Percentiles rank a stretch among this genome's conserved stretches.
Evolutionary conservation across 306 rosid species (phyloP).

Genomic region (Gastrolobium villosum): DNA sequence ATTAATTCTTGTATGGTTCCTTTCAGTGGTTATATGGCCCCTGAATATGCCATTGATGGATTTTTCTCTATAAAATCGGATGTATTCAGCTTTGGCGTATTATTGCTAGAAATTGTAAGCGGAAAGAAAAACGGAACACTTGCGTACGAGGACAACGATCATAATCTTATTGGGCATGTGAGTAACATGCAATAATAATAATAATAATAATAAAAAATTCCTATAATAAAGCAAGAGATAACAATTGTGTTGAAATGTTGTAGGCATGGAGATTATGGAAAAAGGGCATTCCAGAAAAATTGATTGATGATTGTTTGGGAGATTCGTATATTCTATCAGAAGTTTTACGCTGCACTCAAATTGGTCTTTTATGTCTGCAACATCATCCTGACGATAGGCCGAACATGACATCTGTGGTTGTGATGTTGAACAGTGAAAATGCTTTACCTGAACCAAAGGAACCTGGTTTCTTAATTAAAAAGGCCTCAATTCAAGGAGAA

Average conservation of each 20-base stretch:
- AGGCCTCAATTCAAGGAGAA: too few relatives aligned
- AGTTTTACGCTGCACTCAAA: neutral
- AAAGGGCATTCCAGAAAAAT: neutral
- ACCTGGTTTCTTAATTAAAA: too few relatives aligned
- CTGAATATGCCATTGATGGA: constrained; percentile 15
- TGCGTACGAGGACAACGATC: neutral
- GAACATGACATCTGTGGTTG: constrained; percentile 15
- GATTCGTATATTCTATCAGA: neutral
- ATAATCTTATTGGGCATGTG: constrained; percentile 21
- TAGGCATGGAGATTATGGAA: constrained; percentile 31
- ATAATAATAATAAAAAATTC: neutral
- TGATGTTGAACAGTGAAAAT: too few relatives aligned
- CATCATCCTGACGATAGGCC: constrained; percentile 16
- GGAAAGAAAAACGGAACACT: constrained; percentile 13
- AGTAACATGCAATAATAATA: neutral
- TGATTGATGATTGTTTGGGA: neutral
- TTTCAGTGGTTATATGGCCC: constrained; percentile 35
- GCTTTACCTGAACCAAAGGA: too few relatives aligned
- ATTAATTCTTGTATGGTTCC: neutral
- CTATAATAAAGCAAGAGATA: too few relatives aligned
- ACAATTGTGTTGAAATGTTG: neutral
- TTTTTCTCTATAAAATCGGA: constrained; percentile 7
- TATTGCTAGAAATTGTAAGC: constrained; percentile 5
- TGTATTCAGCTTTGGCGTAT: constrained; percentile 20
- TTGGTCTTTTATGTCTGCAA: constrained; percentile 24